Evolutionary conservation across 2,329 filamentous ascomycete species (phyloP), one percentile per base, ranked within the genome.

Genomic region (Penicillium sp.): DNA sequence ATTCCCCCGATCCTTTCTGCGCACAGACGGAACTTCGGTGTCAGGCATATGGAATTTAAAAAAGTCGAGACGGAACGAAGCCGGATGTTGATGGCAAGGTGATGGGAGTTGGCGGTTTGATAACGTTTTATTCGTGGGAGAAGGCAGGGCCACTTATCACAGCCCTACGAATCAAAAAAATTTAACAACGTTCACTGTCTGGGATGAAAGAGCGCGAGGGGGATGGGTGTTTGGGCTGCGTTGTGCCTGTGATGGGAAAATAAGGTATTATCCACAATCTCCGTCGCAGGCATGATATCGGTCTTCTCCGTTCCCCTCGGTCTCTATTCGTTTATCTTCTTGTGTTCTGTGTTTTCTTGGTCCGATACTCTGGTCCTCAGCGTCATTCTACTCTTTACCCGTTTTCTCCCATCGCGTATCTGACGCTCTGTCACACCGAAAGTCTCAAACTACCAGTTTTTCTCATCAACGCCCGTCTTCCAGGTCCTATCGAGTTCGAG

Each of bases 131-230:
- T 74, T 75, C 69, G 69, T 73, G 71, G 73, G 71, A 73, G 71
- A 68, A 75, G 69, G 71, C 72, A 72, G 73, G 73, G 72, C 70
- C 71, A 65, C 59, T 54, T 58, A 62, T 60, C 54, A 52, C 53
- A 72, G 71, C 72, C 72, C 71, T 72, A 74, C 70, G 72, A 75
- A 75, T 75, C 68, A 70, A 73, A 73, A 73, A 68, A 62, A 71
- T 66, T 71, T 68, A 66, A 61, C 65, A 60, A 61, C 58, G 59
- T 69, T 65, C 67, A 69, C 68, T 68, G 68, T 64, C 65, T 42
- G 52, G 52, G 52, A 47, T 45, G 42, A 42, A 37, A 35, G 52
- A 45, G 52, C n/a, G 25, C 28, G 34, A 20, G 17, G 11, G 48
- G 10, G 39, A 15, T 7, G 4, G 20, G 17, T 28, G 22, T 11